Percentiles rank a stretch among this genome's conserved stretches.
phyloP scores from a whole-genome alignment of 2,329 filamentous ascomycete species.

The Gyromitra esculenta region DNA sequence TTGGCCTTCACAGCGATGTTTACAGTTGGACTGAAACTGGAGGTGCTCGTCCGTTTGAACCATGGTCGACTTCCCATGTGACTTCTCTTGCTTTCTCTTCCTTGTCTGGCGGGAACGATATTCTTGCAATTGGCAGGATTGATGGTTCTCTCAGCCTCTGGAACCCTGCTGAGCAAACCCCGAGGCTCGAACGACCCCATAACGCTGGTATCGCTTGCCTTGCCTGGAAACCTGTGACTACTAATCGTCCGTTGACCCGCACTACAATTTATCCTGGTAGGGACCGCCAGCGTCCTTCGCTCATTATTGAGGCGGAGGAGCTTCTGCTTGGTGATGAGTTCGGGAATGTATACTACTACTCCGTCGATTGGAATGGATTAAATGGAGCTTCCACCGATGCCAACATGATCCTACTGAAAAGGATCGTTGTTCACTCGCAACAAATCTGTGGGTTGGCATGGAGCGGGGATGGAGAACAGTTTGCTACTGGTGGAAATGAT shows the following conservation, averaged over 20 bases:
- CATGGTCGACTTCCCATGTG: conserved; percentile 69
- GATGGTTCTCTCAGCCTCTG: conserved; percentile 80
- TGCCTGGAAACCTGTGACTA: conserved; percentile 76
- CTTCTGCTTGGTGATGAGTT: conserved; percentile 85
- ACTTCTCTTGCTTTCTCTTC: conserved; percentile 94
- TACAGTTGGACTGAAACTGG: conserved; percentile 87
- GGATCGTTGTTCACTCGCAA: conserved; percentile 81
- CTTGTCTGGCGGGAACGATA: conserved; percentile 74
- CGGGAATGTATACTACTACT: conserved; percentile 87
- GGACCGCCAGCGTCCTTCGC: conserved; percentile 26
- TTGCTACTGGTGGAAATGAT: conserved; percentile 92
- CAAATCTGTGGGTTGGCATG: conserved; percentile 94
- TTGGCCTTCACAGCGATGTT: conserved; percentile 80
- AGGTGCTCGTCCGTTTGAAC: conserved; percentile 70
- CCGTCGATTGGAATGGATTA: conserved; percentile 78
- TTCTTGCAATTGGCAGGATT: conserved; percentile 84
- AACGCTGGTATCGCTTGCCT: conserved; percentile 79
- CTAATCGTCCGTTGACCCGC: conserved; percentile 55
- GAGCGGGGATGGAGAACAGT: conserved; percentile 77
- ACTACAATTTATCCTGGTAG: conserved; percentile 9
- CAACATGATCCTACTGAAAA: conserved; percentile 76
- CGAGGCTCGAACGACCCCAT: conserved; percentile 79
- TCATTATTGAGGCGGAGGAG: conserved; percentile 71
- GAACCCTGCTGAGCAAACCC: conserved; percentile 74
- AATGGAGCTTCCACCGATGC: conserved; percentile 59